Conservation (phyloP, 177 flowering plant species). For the Vitis hybrid region DNA sequence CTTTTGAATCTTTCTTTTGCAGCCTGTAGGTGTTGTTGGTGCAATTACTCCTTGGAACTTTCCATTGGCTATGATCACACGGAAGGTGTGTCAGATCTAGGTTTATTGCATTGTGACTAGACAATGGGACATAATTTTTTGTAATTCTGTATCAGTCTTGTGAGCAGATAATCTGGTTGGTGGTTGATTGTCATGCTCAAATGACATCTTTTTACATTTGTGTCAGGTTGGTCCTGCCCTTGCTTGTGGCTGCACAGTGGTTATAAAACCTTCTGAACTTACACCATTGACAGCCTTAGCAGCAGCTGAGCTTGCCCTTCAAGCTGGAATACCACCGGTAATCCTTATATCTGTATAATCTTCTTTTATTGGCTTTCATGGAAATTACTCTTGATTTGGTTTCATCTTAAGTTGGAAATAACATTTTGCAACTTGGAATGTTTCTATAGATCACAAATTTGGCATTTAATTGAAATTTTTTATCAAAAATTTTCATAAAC, state of each 20-base stretch:
- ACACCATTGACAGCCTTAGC: constrained; percentile 99
- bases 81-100: constrained; percentile 57
- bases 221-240: constrained; percentile 97
- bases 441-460: not conserved
- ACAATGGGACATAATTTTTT: not conserved
- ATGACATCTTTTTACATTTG: constrained; percentile 14
- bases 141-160: not conserved
- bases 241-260: constrained; percentile 98
- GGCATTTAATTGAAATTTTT: not conserved
- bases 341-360: constrained; percentile 10
- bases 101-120: not conserved
- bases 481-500: no score
- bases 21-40: constrained; percentile 99
- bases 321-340: constrained; percentile 99
- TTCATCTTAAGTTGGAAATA: not conserved
- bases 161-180: not conserved
- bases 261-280: constrained; percentile 92
- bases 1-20: constrained; percentile 27
- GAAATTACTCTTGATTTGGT: not conserved
- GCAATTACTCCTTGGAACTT: constrained; percentile 99
- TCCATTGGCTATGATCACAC: constrained; percentile 98
- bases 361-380: not conserved
- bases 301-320: constrained; percentile 91
- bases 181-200: constrained; percentile 1
- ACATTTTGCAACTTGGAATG: not conserved